Conservation (phyloP, 306 rosid species). For the Vachellia pachyceras region DNA sequence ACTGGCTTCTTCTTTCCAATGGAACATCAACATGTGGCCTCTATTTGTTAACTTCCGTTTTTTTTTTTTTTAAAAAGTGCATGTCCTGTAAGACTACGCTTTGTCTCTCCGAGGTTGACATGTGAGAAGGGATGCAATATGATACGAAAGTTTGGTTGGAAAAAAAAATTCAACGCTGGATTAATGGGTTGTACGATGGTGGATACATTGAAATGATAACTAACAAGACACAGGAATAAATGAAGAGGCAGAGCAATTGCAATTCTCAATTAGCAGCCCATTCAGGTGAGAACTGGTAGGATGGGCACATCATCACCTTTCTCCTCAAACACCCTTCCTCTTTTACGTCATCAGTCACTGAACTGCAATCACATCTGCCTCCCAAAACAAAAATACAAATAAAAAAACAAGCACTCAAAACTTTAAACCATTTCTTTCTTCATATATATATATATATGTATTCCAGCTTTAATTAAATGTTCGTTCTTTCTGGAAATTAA, state of each 20-base stretch:
- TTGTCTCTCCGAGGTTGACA: not conserved
- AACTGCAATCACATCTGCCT: conserved; percentile 33
- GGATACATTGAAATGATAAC: conserved; percentile 30
- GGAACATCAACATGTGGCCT: not conserved
- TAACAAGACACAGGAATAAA: conserved; percentile 29
- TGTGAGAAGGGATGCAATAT: not conserved
- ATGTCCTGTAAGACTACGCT: too few species aligned
- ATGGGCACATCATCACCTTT: conserved; percentile 2
- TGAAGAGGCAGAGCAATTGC: not conserved
- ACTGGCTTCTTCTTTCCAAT: not conserved
- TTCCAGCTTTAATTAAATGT: not conserved
- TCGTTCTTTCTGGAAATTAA: not conserved
- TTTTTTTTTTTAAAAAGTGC: not conserved
- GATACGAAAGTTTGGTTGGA: not conserved
- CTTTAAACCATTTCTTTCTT: conserved; percentile 4
- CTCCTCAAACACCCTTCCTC: conserved; percentile 47
- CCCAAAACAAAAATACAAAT: not conserved
- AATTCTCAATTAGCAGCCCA: conserved; percentile 21
- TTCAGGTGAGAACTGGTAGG: conserved; percentile 28
- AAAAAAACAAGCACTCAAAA: not conserved
- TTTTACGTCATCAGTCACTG: conserved; percentile 43
- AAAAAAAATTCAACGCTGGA: conserved; percentile 6
- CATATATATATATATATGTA: not conserved
- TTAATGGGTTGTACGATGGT: conserved; percentile 29
- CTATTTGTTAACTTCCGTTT: not conserved